These are phyloP conservation scores for Meyerozyma carpophila DNA, from an alignment of 1,139 yeast species.

Conservation along the genomic window DNA sequence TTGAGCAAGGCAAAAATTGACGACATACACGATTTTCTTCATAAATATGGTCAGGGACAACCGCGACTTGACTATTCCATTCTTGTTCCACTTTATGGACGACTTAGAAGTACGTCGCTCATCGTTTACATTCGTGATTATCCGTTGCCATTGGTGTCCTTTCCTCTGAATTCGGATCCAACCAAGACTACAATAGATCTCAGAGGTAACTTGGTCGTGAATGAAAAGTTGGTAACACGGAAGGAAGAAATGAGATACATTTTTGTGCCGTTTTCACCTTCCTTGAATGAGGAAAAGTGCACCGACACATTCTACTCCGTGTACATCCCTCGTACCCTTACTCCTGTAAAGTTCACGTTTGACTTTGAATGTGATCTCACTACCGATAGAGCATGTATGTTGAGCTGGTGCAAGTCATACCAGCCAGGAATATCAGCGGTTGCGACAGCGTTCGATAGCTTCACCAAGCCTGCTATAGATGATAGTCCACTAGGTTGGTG, in stretches of 20 bases:
- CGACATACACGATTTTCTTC: conserved; percentile 33
- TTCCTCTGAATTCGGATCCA: conserved; percentile 28
- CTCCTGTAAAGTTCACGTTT: conserved; percentile 39
- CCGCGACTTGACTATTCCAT: conserved; percentile 38
- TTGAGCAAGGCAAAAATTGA: conserved; percentile 24
- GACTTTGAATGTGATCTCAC: conserved; percentile 30
- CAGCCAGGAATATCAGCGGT: conserved; percentile 34
- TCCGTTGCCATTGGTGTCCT: conserved; percentile 37
- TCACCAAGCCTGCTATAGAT: conserved; percentile 70
- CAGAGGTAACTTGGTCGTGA: conserved; percentile 35
- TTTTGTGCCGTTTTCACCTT: conserved; percentile 44
- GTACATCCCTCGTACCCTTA: conserved; percentile 37
- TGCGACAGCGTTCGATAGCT: conserved; percentile 44
- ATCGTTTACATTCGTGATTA: conserved; percentile 34
- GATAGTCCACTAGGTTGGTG: conserved; percentile 82
- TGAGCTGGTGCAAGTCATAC: conserved; percentile 43
- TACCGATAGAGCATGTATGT: conserved; percentile 34
- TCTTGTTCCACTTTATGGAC: conserved; percentile 29
- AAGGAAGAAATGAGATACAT: conserved; percentile 41
- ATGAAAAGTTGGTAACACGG: conserved; percentile 32
- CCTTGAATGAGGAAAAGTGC: conserved; percentile 10
- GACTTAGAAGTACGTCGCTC: conserved; percentile 26
- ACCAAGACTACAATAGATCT: conserved; percentile 25
- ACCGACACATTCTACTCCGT: conserved; percentile 37
- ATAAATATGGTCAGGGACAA: conserved; percentile 34